phyloP scores from a whole-genome alignment of 2,329 filamentous ascomycete species.

The Aspergillus sp. region DNA sequence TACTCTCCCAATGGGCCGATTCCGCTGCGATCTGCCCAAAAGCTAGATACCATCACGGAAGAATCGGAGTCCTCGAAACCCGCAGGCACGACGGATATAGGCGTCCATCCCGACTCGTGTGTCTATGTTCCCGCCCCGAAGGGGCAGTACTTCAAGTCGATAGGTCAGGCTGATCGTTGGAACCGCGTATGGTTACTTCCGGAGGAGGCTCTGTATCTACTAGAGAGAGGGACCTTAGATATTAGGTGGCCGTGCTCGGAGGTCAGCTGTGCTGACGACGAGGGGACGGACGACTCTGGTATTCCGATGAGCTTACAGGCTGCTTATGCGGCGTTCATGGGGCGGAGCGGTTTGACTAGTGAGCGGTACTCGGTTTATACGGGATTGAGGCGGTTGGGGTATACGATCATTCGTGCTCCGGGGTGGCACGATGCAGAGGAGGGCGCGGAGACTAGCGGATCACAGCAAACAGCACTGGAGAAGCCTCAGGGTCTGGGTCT shows the following conservation, averaged over 20 bases:
- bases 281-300: slow-evolving; percentile 58
- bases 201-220: slow-evolving; percentile 85
- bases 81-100: slow-evolving; percentile 15
- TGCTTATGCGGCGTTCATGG: slow-evolving; percentile 82
- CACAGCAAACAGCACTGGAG: background rate
- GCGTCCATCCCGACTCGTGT: slow-evolving; percentile 37
- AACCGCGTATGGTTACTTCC: slow-evolving; percentile 80
- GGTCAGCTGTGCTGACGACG: slow-evolving; percentile 28
- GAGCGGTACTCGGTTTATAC: slow-evolving; percentile 88
- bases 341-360: slow-evolving; percentile 64
- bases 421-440: slow-evolving; percentile 46
- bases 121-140: slow-evolving; percentile 72
- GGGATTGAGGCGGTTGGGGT: slow-evolving; percentile 79
- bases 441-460: slow-evolving; percentile 8
- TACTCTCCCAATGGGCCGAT: slow-evolving; percentile 65
- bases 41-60: slow-evolving; percentile 20
- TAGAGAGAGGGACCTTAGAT: slow-evolving; percentile 86
- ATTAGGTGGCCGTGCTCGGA: slow-evolving; percentile 72
- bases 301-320: slow-evolving; percentile 90
- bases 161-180: slow-evolving; percentile 68
- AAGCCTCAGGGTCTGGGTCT: slow-evolving; percentile 26
- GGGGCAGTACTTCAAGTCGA: slow-evolving; percentile 72
- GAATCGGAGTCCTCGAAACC: slow-evolving; percentile 15
- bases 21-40: slow-evolving; percentile 19
- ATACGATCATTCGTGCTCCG: slow-evolving; percentile 73